Conservation (phyloP, 2,329 filamentous ascomycete genomes). For the Aphanocladium album region DNA sequence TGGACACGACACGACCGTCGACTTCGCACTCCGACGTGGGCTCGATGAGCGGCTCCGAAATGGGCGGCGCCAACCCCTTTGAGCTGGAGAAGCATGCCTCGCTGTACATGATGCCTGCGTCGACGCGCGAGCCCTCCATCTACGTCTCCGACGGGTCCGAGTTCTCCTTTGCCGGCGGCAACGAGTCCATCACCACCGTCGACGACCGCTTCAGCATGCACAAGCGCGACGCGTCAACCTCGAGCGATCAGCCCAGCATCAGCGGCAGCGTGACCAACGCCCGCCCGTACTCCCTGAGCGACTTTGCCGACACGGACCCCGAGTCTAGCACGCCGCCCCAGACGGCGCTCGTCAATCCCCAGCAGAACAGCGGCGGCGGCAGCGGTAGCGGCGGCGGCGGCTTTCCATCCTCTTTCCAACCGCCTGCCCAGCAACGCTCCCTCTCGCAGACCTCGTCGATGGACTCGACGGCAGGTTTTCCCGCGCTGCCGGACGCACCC, state of each 20-base stretch:
- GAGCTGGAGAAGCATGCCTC: constrained; percentile 60
- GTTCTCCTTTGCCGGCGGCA: constrained; percentile 35
- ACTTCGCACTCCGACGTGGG: constrained; percentile 56
- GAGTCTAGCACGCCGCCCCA: constrained; percentile 29
- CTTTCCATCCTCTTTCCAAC: constrained; percentile 16
- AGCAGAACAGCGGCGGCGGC: not conserved
- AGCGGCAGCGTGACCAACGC: constrained; percentile 8
- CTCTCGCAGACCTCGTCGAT: constrained; percentile 15
- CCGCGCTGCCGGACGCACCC: constrained; percentile 40
- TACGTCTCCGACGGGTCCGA: constrained; percentile 57
- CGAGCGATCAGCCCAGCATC: constrained; percentile 13
- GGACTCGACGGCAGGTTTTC: constrained; percentile 20
- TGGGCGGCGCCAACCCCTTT: constrained; percentile 53
- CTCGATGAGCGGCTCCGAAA: constrained; percentile 52
- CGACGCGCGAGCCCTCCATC: constrained; percentile 50
- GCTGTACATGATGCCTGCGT: constrained; percentile 38
- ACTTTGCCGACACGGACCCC: constrained; percentile 37
- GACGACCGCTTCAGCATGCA: constrained; percentile 13
- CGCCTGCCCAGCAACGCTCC: constrained; percentile 18
- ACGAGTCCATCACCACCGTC: constrained; percentile 14
- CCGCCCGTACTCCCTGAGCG: constrained; percentile 35
- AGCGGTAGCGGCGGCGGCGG: constrained; percentile 15
- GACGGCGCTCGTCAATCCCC: constrained; percentile 22
- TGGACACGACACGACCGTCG: constrained; percentile 50
- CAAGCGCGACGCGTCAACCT: constrained; percentile 9